These are phyloP conservation scores for Eurotiales sp. DNA, from an alignment of 2,329 filamentous ascomycete species.

Conservation along the genomic window DNA sequence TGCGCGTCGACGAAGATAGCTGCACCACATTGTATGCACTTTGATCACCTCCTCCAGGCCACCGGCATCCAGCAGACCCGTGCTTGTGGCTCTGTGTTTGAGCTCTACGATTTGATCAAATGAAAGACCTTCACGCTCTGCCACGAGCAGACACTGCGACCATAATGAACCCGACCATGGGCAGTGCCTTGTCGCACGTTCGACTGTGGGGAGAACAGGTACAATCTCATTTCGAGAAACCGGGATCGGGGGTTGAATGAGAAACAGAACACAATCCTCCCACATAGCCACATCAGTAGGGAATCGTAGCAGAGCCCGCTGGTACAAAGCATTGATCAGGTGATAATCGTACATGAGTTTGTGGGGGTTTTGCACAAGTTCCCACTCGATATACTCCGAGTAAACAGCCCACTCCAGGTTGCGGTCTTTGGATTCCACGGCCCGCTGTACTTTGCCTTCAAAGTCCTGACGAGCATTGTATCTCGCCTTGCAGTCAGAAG, in stretches of 20 bases:
- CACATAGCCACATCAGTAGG: slow-evolving; percentile 71
- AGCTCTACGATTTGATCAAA: slow-evolving; percentile 82
- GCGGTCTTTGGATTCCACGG: slow-evolving; percentile 50
- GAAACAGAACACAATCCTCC: slow-evolving; percentile 77
- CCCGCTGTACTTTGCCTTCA: slow-evolving; percentile 52
- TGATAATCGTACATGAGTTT: slow-evolving; percentile 53
- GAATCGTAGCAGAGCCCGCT: slow-evolving; percentile 71
- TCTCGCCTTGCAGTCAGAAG: slow-evolving; percentile 51
- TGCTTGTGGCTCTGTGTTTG: slow-evolving; percentile 87
- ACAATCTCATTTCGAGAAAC: slow-evolving; percentile 45
- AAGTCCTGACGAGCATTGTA: slow-evolving; percentile 52
- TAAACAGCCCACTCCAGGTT: slow-evolving; percentile 52
- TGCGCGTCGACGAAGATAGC: slow-evolving; percentile 81
- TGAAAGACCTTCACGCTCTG: slow-evolving; percentile 70
- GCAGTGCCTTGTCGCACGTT: slow-evolving; percentile 82
- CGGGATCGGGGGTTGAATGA: slow-evolving; percentile 52
- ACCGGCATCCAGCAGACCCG: slow-evolving; percentile 76
- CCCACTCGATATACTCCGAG: slow-evolving; percentile 78
- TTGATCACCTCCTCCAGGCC: slow-evolving; percentile 86
- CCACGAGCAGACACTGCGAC: slow-evolving; percentile 81
- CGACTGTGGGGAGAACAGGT: slow-evolving; percentile 65
- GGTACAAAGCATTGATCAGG: slow-evolving; percentile 63
- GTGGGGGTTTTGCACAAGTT: slow-evolving; percentile 61
- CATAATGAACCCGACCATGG: slow-evolving; percentile 90
- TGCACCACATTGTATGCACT: slow-evolving; percentile 92